Conservation (phyloP, 768 basidiomycete species). For the Suillus luteus region DNA sequence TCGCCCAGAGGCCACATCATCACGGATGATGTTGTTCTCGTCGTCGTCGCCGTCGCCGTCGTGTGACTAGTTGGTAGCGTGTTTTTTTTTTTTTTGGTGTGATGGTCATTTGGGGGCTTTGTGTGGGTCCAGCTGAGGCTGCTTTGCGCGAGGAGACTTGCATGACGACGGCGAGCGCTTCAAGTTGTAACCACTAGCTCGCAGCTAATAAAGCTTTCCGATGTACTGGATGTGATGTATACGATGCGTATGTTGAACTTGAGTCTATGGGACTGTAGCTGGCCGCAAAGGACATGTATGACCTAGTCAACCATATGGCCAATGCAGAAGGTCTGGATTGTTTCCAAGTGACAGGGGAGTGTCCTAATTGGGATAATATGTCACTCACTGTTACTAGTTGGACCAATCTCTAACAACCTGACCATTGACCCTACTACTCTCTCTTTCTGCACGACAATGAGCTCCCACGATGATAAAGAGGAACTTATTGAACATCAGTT, state of each 20-base stretch:
- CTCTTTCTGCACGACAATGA: constrained; percentile 51
- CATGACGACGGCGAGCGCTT: neutral
- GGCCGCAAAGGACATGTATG: neutral
- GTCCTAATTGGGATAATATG: neutral
- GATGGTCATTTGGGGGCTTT: neutral
- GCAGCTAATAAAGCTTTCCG: neutral
- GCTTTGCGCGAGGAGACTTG: neutral
- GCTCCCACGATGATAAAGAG: constrained; percentile 85
- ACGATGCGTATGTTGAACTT: neutral
- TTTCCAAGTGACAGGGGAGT: neutral
- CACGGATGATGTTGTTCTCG: neutral
- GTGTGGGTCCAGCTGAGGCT: neutral
- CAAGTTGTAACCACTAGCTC: neutral
- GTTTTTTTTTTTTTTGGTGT: neutral
- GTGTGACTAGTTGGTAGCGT: neutral
- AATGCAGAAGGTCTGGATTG: neutral
- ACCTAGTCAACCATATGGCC: too few species aligned
- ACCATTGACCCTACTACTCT: constrained; percentile 13
- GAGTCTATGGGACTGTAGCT: neutral
- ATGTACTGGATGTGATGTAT: neutral
- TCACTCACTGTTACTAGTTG: too few species aligned
- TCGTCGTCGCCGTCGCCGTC: neutral
- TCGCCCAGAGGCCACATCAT: neutral
- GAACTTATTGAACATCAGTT: constrained; percentile 95
- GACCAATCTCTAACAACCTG: constrained; percentile 21